Conservation (phyloP, 1,284 basidiomycete genomes). For the Papiliotrema fonsecae region DNA sequence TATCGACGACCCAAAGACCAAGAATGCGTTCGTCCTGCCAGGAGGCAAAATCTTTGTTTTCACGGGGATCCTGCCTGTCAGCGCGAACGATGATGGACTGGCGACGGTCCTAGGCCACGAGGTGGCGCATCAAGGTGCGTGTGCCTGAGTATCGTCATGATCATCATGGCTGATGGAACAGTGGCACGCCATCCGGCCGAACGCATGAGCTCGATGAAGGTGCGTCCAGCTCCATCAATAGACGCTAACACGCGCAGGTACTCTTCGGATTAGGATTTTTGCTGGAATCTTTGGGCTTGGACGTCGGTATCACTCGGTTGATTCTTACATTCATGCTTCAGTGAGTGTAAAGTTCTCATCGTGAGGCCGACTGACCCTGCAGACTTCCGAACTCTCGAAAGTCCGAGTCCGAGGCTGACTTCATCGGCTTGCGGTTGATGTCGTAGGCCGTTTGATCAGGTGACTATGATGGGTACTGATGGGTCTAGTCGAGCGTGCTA, state of each 20-base stretch:
- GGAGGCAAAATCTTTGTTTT: conserved; percentile 79
- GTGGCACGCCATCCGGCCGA: conserved; percentile 75
- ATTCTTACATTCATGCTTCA: conserved; percentile 58
- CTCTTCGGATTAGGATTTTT: conserved; percentile 54
- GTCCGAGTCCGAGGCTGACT: conserved; percentile 77
- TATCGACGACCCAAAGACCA: conserved; percentile 64
- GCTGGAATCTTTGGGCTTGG: conserved; percentile 58
- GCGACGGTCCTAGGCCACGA: conserved; percentile 86
- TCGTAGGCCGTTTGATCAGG: conserved; percentile 45
- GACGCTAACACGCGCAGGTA: conserved; percentile 36
- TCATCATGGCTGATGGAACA: conserved; percentile 28
- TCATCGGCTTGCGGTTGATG: conserved; percentile 67
- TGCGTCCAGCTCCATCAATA: conserved; percentile 32
- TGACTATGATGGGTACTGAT: not conserved
- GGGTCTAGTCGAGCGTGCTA: conserved; percentile 33
- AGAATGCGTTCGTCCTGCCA: conserved; percentile 77
- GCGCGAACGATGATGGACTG: conserved; percentile 71
- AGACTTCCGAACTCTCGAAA: conserved; percentile 75
- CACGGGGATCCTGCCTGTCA: conserved; percentile 80
- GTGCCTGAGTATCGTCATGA: not conserved
- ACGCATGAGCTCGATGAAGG: conserved; percentile 57
- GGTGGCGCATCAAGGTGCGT: conserved; percentile 74
- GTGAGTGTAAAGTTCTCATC: conserved; percentile 17
- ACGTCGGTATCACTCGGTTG: conserved; percentile 53
- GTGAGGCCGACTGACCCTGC: not conserved